A percentile compares a stretch with the other conserved stretches of the same genome.
Evolutionary conservation across 108 stramenopile genomes (phyloP).

Genomic region (Aurantiochytrium sp.): DNA sequence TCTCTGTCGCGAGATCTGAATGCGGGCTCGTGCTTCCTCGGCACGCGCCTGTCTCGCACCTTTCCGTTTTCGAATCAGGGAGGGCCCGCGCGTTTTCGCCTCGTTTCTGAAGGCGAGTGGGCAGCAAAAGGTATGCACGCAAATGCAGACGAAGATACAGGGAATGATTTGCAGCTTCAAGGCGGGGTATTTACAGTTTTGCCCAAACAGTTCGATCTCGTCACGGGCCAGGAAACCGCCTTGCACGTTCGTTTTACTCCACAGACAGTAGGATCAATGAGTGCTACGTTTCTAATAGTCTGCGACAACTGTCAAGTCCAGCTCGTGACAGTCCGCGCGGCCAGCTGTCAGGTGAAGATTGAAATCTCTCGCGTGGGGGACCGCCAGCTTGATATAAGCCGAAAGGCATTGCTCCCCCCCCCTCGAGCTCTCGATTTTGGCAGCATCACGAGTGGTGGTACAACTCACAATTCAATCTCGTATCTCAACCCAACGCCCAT

Average conservation of each 20-base stretch:
- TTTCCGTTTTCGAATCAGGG: neutral
- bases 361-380: neutral
- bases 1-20: neutral
- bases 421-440: neutral
- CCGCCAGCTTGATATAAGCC: neutral
- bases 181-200: neutral
- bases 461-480: neutral
- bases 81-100: neutral
- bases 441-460: neutral
- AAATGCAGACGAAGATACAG: neutral
- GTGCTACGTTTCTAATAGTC: neutral
- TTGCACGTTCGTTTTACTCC: neutral
- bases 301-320: neutral
- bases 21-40: neutral
- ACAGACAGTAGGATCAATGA: neutral
- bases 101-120: neutral
- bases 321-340: neutral
- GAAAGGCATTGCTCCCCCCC: neutral
- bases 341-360: neutral
- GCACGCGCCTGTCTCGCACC: neutral
- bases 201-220: neutral
- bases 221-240: neutral
- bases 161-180: neutral
- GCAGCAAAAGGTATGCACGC: neutral
- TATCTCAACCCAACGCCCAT: constrained; percentile 7